A percentile compares a stretch with the other conserved stretches of the same genome.
Conservation (phyloP, 2,329 filamentous ascomycete genomes). For the Chrysoporthe austroafricana region DNA sequence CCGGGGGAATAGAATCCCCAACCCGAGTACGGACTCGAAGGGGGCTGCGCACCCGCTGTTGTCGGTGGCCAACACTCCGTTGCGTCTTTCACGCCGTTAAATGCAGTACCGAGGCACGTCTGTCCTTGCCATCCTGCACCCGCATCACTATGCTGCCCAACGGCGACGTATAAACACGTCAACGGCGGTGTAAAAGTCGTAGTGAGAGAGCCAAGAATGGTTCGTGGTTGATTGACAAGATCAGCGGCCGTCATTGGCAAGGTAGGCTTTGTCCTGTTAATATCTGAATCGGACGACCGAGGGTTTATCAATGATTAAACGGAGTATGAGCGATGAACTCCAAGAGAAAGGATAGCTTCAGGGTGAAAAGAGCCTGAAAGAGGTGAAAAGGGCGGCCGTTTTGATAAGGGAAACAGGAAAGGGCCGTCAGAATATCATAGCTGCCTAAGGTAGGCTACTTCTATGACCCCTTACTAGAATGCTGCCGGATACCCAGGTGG, state of each 20-base stretch:
- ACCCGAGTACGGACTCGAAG: neutral
- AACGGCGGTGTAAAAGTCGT: conserved; percentile 10
- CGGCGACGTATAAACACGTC: conserved; percentile 4
- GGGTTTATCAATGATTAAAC: too few relatives aligned
- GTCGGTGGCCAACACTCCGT: conserved; percentile 14
- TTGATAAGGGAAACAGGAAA: too few relatives aligned
- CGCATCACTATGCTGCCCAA: neutral
- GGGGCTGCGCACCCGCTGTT: conserved; percentile 3
- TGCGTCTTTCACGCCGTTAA: neutral
- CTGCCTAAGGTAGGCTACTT: too few relatives aligned
- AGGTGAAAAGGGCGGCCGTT: too few relatives aligned
- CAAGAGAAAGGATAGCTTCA: too few relatives aligned
- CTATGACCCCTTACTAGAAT: too few relatives aligned
- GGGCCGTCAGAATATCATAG: too few relatives aligned
- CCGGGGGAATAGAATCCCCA: conserved; percentile 20
- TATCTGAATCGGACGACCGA: neutral
- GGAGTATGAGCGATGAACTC: too few relatives aligned
- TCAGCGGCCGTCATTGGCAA: neutral
- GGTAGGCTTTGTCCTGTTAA: neutral
- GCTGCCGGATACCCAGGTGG: too few relatives aligned
- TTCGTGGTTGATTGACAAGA: conserved; percentile 9
- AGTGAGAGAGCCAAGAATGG: conserved; percentile 8
- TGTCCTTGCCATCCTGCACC: neutral
- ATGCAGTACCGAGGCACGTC: neutral
- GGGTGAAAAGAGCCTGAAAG: too few relatives aligned